Evolutionary conservation across 2,329 filamentous ascomycete species (phyloP).

Genomic region (Erysiphe pulchra): DNA sequence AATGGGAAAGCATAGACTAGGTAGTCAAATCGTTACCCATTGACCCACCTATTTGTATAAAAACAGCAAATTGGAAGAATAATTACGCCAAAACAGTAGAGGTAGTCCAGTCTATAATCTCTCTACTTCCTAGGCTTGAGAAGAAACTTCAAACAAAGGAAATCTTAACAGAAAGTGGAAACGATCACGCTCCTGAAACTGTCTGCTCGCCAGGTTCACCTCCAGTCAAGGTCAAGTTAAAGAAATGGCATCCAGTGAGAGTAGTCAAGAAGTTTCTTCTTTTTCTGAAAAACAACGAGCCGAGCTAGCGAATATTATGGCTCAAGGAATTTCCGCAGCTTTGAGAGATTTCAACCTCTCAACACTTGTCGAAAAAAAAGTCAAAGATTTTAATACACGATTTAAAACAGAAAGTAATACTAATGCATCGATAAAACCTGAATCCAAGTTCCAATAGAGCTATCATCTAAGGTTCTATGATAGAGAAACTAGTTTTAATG

Average conservation of each 20-base stretch:
- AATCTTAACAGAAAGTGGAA: not conserved
- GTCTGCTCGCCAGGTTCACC: not conserved
- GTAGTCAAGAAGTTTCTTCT: not conserved
- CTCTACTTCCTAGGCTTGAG: not conserved
- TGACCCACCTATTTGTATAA: not conserved
- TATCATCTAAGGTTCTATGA: not conserved
- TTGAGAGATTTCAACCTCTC: not conserved
- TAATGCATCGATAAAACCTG: not conserved
- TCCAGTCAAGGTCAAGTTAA: not conserved
- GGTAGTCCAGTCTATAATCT: not conserved
- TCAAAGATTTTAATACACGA: not conserved
- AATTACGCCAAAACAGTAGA: not conserved
- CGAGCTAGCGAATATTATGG: not conserved
- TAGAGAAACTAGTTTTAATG: not conserved
- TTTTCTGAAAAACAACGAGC: not conserved
- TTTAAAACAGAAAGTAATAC: not conserved
- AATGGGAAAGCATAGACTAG: no score
- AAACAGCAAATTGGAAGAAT: not conserved
- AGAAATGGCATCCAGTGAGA: not conserved
- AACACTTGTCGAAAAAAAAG: not conserved
- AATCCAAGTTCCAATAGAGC: not conserved
- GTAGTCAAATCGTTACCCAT: no score
- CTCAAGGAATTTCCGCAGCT: not conserved
- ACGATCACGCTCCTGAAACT: not conserved
- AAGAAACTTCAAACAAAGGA: not conserved